Evolutionary conservation across 805 yeast species (phyloP), one percentile per base, ranked within the genome.

Genomic region (Wickerhamomyces chambardii): DNA sequence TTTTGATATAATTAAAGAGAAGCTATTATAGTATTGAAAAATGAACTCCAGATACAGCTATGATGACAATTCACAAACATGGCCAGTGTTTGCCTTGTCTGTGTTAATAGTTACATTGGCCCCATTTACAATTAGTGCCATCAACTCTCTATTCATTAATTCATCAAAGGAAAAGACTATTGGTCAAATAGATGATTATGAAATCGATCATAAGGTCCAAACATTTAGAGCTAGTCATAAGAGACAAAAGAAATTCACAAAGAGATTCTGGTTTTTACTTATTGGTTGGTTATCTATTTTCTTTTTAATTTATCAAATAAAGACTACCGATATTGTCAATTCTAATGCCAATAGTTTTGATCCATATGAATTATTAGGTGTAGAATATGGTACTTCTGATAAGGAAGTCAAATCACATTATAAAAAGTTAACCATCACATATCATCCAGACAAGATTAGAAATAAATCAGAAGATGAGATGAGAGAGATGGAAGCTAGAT

Each of bases 401-500:
- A 76, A 73, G 50, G 87, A 81, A 36, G 74, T 92, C 59, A 86
- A 84, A 56, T 66, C 84, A 33, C 79, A 79, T 18, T 92, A 84
- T 62, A 77, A 95, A 61, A 85, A 85, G 61, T 69, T 92, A 35
- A 84, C 97, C 3, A 63, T 90, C 48, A 82, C 79, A 51, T 83
- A 70, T 60, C 99, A 92, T 56, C 99, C 99, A 3, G 99, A 92
- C 61, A 92, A 92, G 60, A 64, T 89, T 40, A 73, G 76, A 42
- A 56, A 75, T 45, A 58, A 77, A 51, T 61, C 77, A 16, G 76
- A 70, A 19, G 73, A 65, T 28, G 84, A 66, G 43, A 70, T 66
- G 45, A 58, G 60, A 29, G 70, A 62, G 18, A 64, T 83, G 58
- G 97, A 90, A 59, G 76, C 79, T 36, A 72, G 72, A 29, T 92